Conservation (phyloP, 805 yeast species). For the Candida oleophila region DNA sequence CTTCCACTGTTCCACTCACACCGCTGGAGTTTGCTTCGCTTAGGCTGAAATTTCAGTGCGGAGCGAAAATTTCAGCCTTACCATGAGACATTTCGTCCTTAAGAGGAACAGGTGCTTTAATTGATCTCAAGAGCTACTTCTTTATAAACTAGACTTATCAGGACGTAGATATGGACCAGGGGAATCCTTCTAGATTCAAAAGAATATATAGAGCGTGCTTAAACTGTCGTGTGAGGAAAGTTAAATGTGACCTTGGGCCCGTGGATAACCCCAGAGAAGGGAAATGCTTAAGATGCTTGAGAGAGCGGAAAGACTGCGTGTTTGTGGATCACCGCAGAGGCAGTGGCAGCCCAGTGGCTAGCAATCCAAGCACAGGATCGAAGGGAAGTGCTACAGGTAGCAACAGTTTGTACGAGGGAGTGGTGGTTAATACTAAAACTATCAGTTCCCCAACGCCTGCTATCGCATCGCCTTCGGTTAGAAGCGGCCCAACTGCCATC, state of each 20-base stretch:
- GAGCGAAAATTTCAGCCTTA: too few relatives aligned
- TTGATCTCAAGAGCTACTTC: too few relatives aligned
- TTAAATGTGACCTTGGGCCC: conserved; percentile 82
- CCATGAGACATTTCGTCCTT: too few relatives aligned
- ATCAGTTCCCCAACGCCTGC: not conserved
- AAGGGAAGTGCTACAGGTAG: not conserved
- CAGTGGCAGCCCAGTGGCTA: conserved; percentile 8
- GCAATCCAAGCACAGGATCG: not conserved
- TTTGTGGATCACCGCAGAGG: conserved; percentile 46
- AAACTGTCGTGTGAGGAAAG: conserved; percentile 80
- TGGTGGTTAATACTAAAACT: not conserved
- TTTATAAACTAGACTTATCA: too few relatives aligned
- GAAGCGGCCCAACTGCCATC: not conserved
- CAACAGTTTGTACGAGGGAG: not conserved
- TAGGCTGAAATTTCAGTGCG: too few relatives aligned
- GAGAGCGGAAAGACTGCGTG: conserved; percentile 82
- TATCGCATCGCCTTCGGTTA: not conserved
- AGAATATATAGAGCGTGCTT: conserved; percentile 82
- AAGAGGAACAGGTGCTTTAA: too few relatives aligned
- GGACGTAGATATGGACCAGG: not conserved
- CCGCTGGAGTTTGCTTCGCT: too few relatives aligned
- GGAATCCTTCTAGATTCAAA: conserved; percentile 35
- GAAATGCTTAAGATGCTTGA: conserved; percentile 80
- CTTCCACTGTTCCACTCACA: too few relatives aligned
- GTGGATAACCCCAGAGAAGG: conserved; percentile 71